A percentile compares a stretch with the other conserved stretches of the same genome.
Conservation (phyloP, 345 rosid species). For the Dipteronia dyeriana region DNA sequence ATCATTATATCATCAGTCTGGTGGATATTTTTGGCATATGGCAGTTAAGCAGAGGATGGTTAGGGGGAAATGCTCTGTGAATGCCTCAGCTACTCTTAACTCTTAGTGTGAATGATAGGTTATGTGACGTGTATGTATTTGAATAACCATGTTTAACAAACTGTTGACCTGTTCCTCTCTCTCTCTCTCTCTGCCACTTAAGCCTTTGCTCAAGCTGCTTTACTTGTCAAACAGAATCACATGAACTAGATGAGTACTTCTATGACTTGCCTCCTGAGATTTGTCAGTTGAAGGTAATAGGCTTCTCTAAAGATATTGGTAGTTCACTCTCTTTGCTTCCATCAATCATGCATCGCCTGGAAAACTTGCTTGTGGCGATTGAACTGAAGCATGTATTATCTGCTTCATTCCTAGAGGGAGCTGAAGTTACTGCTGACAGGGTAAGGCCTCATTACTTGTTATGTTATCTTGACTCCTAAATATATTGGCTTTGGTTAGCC, state of each 20-base stretch:
- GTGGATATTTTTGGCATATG: background rate
- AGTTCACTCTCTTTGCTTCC: conserved; percentile 87
- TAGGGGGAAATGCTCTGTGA: background rate
- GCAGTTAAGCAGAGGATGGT: background rate
- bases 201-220: conserved; percentile 14
- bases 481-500: conserved; percentile 3
- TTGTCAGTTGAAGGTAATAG: conserved; percentile 76
- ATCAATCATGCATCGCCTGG: conserved; percentile 89
- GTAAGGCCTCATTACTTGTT: conserved; percentile 44
- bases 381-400: conserved; percentile 72
- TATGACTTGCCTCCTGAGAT: conserved; percentile 84
- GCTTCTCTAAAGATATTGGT: conserved; percentile 87
- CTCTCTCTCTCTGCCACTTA: background rate
- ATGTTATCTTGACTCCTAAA: conserved; percentile 12
- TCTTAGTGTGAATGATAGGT: background rate
- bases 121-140: background rate
- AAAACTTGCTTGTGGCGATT: conserved; percentile 88
- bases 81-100: background rate
- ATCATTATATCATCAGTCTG: background rate
- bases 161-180: background rate
- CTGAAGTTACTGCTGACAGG: conserved; percentile 63
- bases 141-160: background rate
- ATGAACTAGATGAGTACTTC: conserved; percentile 75
- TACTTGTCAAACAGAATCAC: conserved; percentile 52
- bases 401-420: conserved; percentile 69